These are phyloP conservation scores for Trematosphaeria pertusa DNA, from an alignment of 2,329 filamentous ascomycete species.

Conservation along the genomic window DNA sequence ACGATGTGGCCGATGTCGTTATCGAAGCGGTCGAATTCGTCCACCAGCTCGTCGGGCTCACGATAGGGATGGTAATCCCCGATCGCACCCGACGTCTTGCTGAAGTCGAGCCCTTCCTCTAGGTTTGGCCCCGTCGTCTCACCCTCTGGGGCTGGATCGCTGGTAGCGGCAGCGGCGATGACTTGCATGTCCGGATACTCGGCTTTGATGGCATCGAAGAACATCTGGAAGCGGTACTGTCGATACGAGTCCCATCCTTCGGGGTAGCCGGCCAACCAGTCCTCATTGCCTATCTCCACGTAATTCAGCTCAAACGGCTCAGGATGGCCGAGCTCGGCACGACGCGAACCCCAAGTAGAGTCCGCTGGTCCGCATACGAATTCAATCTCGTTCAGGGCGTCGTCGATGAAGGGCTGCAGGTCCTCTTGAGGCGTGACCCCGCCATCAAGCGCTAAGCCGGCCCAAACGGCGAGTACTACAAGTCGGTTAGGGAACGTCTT, in stretches of 20 bases:
- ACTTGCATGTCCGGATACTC: conserved; percentile 45
- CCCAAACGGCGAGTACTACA: conserved; percentile 51
- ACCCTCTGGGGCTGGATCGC: conserved; percentile 32
- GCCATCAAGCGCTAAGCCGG: conserved; percentile 54
- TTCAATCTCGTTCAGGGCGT: conserved; percentile 48
- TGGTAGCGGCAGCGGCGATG: conserved; percentile 41
- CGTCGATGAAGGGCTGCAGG: conserved; percentile 48
- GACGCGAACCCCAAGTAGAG: conserved; percentile 44
- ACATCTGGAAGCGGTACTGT: conserved; percentile 41
- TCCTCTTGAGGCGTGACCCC: conserved; percentile 44
- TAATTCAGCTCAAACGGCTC: conserved; percentile 48
- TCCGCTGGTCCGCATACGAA: conserved; percentile 37
- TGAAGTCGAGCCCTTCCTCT: conserved; percentile 25
- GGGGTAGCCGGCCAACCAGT: conserved; percentile 44
- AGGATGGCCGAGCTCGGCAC: conserved; percentile 45
- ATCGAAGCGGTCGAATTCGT: conserved; percentile 52
- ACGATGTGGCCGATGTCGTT: conserved; percentile 45
- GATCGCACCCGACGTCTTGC: conserved; percentile 22
- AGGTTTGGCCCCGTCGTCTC: conserved; percentile 47
- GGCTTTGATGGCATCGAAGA: conserved; percentile 43
- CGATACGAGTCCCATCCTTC: conserved; percentile 37
- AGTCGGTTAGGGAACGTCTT: conserved; percentile 26
- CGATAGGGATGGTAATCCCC: conserved; percentile 55
- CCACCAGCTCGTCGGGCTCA: conserved; percentile 52
- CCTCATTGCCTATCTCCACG: conserved; percentile 49